phyloP scores from a whole-genome alignment of 1,284 basidiomycete species.

The Leccinum proliferum region DNA sequence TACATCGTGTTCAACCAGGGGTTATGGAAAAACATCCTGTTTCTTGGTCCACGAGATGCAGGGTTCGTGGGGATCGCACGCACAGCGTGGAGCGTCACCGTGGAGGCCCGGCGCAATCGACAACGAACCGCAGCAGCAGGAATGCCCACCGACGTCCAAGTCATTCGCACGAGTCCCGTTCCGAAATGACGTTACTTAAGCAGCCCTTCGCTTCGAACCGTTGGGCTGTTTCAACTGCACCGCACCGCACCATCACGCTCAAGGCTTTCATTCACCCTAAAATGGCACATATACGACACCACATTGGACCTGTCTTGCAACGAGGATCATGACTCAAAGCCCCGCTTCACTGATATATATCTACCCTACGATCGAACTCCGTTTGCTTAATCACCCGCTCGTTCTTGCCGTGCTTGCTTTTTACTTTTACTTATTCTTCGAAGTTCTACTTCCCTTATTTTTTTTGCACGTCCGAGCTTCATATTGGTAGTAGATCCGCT shows the following conservation, averaged over 20 bases:
- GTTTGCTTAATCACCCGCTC: conserved; percentile 20
- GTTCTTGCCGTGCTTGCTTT: background rate
- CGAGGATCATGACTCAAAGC: conserved; percentile 26
- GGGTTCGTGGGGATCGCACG: conserved; percentile 32
- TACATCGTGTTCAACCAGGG: conserved; percentile 35
- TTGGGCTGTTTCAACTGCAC: background rate
- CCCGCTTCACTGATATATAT: background rate
- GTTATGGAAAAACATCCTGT: conserved; percentile 41
- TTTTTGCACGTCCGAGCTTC: conserved; percentile 3
- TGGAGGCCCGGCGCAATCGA: conserved; percentile 34
- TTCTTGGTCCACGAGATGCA: conserved; percentile 32
- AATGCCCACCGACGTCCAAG: conserved; percentile 12
- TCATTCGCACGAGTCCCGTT: conserved; percentile 5
- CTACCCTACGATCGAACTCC: conserved; percentile 11
- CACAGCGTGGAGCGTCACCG: conserved; percentile 39
- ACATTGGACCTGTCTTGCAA: conserved; percentile 11
- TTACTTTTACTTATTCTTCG: conserved; percentile 1
- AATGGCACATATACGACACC: conserved; percentile 22
- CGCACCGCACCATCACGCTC: conserved; percentile 16
- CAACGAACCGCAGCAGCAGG: conserved; percentile 13
- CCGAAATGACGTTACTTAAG: conserved; percentile 16
- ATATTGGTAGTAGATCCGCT: conserved; percentile 19
- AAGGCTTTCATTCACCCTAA: conserved; percentile 14
- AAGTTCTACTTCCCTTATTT: background rate
- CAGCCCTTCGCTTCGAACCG: conserved; percentile 4